Percentiles rank a stretch among this genome's conserved stretches.
Evolutionary conservation across 257 asterid genomes (phyloP).

Genomic region (Voacanga thouarsii): DNA sequence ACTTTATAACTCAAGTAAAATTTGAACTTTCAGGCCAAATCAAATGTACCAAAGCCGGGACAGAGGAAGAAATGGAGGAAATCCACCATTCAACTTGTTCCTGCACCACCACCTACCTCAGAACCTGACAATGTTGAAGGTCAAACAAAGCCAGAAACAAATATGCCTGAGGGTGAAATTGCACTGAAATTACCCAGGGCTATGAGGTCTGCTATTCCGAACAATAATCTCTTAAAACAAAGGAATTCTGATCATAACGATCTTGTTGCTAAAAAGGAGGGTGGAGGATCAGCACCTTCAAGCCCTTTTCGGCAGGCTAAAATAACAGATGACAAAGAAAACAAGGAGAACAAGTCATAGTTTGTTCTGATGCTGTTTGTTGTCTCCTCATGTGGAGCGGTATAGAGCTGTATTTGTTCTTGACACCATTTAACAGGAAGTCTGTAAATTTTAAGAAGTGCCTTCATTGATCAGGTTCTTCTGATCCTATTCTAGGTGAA

Average conservation of each 20-base stretch:
- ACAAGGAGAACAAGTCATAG: conserved; percentile 29
- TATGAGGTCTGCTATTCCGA: conserved; percentile 49
- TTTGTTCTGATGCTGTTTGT: not conserved
- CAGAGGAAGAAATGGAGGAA: conserved; percentile 77
- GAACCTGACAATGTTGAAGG: conserved; percentile 33
- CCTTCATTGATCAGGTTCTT: conserved; percentile 15
- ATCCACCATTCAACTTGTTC: conserved; percentile 76
- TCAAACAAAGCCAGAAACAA: conserved; percentile 41
- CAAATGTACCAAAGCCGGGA: conserved; percentile 56
- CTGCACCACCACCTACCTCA: conserved; percentile 48
- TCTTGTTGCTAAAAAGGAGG: conserved; percentile 27
- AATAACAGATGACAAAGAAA: conserved; percentile 58
- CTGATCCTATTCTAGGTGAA: conserved; percentile 4
- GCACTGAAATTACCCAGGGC: conserved; percentile 74
- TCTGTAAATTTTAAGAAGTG: conserved; percentile 10
- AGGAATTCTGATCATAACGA: conserved; percentile 53
- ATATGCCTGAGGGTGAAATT: conserved; percentile 32
- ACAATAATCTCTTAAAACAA: conserved; percentile 58
- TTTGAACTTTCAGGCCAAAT: conserved; percentile 43
- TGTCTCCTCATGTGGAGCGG: conserved; percentile 3
- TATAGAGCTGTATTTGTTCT: not conserved
- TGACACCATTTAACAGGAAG: not conserved
- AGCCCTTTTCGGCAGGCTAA: conserved; percentile 39
- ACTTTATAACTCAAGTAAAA: not conserved
- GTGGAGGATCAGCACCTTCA: conserved; percentile 31